Percentiles rank a stretch among this genome's conserved stretches.
Conservation (phyloP, 176 grass and related monocot genomes). For the Musa troglodytarum region DNA sequence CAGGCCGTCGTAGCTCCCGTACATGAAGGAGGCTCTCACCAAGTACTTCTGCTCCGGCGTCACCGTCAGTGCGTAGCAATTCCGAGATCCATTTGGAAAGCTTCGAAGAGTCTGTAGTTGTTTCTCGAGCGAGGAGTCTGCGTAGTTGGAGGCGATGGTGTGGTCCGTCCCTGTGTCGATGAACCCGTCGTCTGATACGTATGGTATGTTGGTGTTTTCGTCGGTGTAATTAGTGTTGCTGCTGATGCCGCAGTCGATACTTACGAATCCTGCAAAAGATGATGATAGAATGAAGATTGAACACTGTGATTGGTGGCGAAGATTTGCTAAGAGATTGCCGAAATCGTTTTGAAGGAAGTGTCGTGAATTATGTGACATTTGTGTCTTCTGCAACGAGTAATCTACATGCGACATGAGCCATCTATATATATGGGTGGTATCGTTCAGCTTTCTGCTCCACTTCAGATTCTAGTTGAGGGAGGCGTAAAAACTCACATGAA, state of each 20-base stretch:
- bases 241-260: not conserved
- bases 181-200: not conserved
- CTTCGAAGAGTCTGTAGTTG: not conserved
- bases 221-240: not conserved
- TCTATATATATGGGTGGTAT: no score
- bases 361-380: no score
- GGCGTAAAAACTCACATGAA: no score
- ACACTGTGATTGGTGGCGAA: no score
- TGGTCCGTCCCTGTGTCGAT: not conserved
- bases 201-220: not conserved
- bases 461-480: no score
- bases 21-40: not conserved
- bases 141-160: not conserved
- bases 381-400: no score
- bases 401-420: no score
- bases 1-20: constrained; percentile 11
- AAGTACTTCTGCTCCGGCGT: not conserved
- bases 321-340: no score
- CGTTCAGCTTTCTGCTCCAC: no score
- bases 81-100: not conserved
- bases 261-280: constrained; percentile 8
- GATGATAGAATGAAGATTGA: not conserved
- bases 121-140: no score
- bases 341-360: no score
- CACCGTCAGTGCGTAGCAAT: not conserved